phyloP scores from a whole-genome alignment of 2,329 filamentous ascomycete species.

The Leptographium flavum region DNA sequence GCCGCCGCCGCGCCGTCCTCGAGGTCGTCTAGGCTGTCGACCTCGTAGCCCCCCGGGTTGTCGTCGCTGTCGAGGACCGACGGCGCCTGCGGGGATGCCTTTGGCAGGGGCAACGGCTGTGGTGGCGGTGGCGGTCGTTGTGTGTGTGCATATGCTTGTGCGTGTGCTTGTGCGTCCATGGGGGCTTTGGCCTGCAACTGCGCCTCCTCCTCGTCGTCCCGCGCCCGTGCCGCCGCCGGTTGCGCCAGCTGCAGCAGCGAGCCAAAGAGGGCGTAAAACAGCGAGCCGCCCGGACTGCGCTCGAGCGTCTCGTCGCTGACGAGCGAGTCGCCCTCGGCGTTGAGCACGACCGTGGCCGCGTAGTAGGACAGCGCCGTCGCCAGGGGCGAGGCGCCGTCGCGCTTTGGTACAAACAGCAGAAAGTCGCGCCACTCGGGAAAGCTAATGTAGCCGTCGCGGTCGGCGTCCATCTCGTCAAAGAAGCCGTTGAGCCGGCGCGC shows the following conservation, averaged over 20 bases:
- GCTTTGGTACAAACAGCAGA: conserved; percentile 69
- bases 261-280: conserved; percentile 62
- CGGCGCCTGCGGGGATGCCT: neutral
- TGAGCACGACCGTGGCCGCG: conserved; percentile 75
- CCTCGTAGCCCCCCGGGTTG: neutral
- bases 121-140: neutral
- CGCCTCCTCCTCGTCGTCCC: no score
- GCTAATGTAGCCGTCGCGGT: conserved; percentile 75
- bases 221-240: conserved; percentile 11
- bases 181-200: neutral
- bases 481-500: conserved; percentile 67
- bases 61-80: neutral
- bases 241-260: conserved; percentile 54
- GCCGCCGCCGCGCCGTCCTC: conserved; percentile 2
- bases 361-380: conserved; percentile 83
- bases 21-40: neutral
- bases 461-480: conserved; percentile 78
- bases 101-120: neutral
- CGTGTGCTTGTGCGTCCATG: neutral
- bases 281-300: conserved; percentile 70
- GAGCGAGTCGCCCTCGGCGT: conserved; percentile 83
- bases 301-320: conserved; percentile 83
- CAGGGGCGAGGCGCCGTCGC: conserved; percentile 53
- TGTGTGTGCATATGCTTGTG: neutral
- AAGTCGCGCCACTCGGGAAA: conserved; percentile 98